Conservation (phyloP, 306 rosid genomes). For the Begonia peltatifolia region DNA sequence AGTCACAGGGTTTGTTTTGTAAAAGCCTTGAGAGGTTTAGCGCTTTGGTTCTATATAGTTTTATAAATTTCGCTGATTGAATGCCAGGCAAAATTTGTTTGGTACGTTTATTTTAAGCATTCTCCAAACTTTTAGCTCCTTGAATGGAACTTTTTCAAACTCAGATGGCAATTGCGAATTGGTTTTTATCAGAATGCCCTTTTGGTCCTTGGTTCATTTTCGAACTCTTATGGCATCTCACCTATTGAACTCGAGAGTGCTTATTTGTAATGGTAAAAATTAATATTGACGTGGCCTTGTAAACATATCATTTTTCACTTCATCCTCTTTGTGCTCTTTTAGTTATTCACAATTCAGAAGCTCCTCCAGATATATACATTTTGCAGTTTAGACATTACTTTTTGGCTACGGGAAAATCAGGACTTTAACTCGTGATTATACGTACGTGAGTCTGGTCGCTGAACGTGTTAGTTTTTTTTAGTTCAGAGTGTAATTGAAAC, state of each 20-base stretch:
- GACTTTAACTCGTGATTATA: no score
- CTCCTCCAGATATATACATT: no score
- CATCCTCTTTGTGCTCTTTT: no score
- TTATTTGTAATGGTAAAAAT: no score
- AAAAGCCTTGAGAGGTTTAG: constrained; percentile 42
- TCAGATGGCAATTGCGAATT: neutral
- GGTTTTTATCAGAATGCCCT: neutral
- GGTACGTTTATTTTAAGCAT: constrained; percentile 15
- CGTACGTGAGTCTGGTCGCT: no score
- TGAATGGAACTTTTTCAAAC: constrained; percentile 11
- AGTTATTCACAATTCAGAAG: no score
- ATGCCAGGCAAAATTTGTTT: constrained; percentile 17
- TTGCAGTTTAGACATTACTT: no score
- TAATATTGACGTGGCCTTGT: no score
- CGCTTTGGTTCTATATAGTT: constrained; percentile 17
- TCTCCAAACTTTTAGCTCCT: constrained; percentile 5
- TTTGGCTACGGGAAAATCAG: no score
- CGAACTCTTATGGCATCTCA: constrained; percentile 11
- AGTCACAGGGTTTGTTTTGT: constrained; percentile 24
- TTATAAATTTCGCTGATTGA: constrained; percentile 32
- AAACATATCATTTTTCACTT: no score
- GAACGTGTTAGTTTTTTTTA: no score
- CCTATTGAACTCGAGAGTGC: constrained; percentile 1
- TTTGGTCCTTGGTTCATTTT: neutral
- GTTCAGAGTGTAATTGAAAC: no score